Evolutionary conservation across 805 yeast species (phyloP).

Genomic region (Starmerella apis): DNA sequence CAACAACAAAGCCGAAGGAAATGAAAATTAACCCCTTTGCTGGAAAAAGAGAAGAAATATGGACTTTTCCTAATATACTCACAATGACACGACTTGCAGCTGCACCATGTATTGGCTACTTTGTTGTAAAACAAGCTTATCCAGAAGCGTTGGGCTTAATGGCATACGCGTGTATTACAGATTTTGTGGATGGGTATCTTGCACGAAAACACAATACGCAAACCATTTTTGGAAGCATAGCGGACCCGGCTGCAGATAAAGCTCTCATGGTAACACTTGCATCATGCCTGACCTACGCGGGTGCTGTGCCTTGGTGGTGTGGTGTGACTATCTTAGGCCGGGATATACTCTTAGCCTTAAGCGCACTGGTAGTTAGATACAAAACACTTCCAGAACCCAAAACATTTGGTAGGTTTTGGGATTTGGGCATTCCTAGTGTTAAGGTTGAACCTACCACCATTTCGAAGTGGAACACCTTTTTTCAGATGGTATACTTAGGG

Average conservation of each 20-base stretch:
- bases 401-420: conserved; percentile 62
- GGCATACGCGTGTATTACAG: conserved; percentile 79
- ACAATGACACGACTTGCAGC: conserved; percentile 71
- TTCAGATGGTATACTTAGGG: conserved; percentile 86
- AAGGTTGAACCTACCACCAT: conserved; percentile 79
- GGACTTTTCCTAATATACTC: conserved; percentile 76
- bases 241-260: conserved; percentile 95
- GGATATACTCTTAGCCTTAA: conserved; percentile 59
- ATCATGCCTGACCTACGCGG: conserved; percentile 55
- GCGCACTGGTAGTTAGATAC: conserved; percentile 65
- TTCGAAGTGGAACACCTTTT: conserved; percentile 78
- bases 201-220: conserved; percentile 71
- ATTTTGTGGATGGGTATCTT: conserved; percentile 80
- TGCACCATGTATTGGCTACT: conserved; percentile 78
- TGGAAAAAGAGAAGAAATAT: conserved; percentile 41
- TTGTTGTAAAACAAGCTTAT: conserved; percentile 54
- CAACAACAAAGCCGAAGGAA: background rate
- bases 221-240: conserved; percentile 75
- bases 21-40: background rate
- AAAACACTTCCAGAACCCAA: conserved; percentile 64
- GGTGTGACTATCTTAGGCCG: conserved; percentile 66
- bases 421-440: conserved; percentile 68
- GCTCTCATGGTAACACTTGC: conserved; percentile 80
- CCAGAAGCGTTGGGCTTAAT: conserved; percentile 61
- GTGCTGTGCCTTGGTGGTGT: conserved; percentile 54